A percentile compares a stretch with the other conserved stretches of the same genome.
phyloP scores from a whole-genome alignment of 192 early-diverging fungal genomes.

The Rhizophagus prolifer region DNA sequence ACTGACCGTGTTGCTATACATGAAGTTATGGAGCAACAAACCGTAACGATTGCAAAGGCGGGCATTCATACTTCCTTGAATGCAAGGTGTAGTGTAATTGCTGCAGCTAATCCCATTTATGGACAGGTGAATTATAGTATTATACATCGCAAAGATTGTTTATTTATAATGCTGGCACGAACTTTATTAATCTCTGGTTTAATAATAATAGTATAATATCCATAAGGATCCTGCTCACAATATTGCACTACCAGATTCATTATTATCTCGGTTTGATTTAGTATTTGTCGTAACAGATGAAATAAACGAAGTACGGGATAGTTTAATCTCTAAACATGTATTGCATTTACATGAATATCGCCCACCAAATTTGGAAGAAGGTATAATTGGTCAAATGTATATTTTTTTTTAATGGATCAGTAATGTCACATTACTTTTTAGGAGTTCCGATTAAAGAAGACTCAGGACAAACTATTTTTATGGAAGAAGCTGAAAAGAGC shows the following conservation, averaged over 20 bases:
- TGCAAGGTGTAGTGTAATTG: constrained; percentile 93
- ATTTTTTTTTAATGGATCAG: neutral
- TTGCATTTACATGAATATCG: constrained; percentile 93
- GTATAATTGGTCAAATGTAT: constrained; percentile 38
- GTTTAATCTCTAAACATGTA: constrained; percentile 89
- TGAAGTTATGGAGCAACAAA: constrained; percentile 99
- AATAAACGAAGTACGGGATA: constrained; percentile 81
- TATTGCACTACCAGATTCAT: constrained; percentile 93
- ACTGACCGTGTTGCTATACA: constrained; percentile 98
- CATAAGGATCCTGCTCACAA: constrained; percentile 88
- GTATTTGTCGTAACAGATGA: constrained; percentile 95
- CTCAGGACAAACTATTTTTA: constrained; percentile 42
- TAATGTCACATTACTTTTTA: constrained; percentile 10
- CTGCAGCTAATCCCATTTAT: constrained; percentile 95
- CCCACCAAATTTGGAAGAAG: constrained; percentile 80
- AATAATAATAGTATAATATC: constrained; percentile 67
- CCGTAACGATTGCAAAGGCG: constrained; percentile 95
- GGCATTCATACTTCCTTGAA: constrained; percentile 99
- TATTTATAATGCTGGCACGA: neutral
- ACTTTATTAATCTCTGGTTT: neutral
- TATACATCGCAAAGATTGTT: neutral
- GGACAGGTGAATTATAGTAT: constrained; percentile 47
- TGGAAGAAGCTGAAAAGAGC: constrained; percentile 53
- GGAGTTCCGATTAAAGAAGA: constrained; percentile 51
- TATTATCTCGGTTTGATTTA: constrained; percentile 97